Conservation (phyloP, 1,284 basidiomycete genomes). For the Fomitopsis schrenkii region DNA sequence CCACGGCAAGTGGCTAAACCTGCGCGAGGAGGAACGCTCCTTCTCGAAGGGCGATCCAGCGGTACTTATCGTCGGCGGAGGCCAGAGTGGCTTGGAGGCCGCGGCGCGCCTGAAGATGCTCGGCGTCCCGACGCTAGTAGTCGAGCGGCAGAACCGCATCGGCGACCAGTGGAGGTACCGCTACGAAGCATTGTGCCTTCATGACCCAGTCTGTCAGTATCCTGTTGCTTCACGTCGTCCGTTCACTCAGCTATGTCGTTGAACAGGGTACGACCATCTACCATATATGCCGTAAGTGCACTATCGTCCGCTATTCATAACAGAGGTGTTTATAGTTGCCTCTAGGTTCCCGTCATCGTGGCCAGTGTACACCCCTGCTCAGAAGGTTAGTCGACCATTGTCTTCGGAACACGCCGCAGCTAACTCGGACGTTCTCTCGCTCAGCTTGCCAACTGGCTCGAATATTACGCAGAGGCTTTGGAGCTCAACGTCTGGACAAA, state of each 20-base stretch:
- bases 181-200: slow-evolving; percentile 58
- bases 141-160: slow-evolving; percentile 50
- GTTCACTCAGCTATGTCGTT: background rate
- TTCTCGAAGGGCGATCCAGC: slow-evolving; percentile 37
- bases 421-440: slow-evolving; percentile 4
- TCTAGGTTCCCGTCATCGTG: slow-evolving; percentile 55
- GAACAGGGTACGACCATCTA: slow-evolving; percentile 50
- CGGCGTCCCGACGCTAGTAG: slow-evolving; percentile 46
- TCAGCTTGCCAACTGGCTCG: slow-evolving; percentile 66
- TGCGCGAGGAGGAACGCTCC: slow-evolving; percentile 36
- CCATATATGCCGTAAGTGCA: slow-evolving; percentile 40
- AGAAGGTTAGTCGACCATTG: slow-evolving; percentile 32
- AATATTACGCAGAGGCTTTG: slow-evolving; percentile 58
- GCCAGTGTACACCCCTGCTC: slow-evolving; percentile 58
- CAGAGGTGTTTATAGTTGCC: background rate
- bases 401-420: background rate
- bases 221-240: background rate
- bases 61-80: slow-evolving; percentile 59
- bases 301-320: background rate
- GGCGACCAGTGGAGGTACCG: slow-evolving; percentile 59
- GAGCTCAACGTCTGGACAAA: slow-evolving; percentile 65
- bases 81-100: slow-evolving; percentile 59
- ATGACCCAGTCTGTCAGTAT: slow-evolving; percentile 65
- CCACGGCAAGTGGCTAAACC: slow-evolving; percentile 37
- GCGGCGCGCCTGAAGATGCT: slow-evolving; percentile 57